Percentiles rank a stretch among this genome's conserved stretches.
Conservation (phyloP, 331 rosid species). For the Rosa hybrid region DNA sequence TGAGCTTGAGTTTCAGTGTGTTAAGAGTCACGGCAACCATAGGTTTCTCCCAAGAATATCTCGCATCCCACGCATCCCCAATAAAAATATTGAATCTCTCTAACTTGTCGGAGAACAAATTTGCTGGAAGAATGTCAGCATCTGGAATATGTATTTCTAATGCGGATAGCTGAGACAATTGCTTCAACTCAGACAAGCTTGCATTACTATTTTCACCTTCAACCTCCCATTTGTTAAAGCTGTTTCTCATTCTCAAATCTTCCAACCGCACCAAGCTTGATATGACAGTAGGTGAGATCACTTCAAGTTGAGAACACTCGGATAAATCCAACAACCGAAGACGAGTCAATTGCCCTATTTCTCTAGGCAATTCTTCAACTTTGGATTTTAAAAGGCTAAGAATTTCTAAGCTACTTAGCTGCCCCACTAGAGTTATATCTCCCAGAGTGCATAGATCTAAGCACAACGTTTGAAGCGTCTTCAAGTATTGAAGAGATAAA, state of each 20-base stretch:
- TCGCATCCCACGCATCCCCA: neutral
- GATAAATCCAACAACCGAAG: neutral
- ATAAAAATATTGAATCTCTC: neutral
- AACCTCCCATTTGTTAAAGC: neutral
- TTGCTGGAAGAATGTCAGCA: neutral
- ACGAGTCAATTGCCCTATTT: neutral
- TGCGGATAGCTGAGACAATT: neutral
- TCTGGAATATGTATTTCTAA: neutral
- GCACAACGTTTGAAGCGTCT: neutral
- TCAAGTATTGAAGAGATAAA: neutral
- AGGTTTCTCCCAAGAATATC: neutral
- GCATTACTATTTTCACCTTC: conserved; percentile 1
- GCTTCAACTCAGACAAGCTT: neutral
- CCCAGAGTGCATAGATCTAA: neutral
- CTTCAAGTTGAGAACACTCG: neutral
- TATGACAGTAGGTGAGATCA: neutral
- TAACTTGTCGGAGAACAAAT: neutral
- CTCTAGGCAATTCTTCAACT: neutral
- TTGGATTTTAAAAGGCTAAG: neutral
- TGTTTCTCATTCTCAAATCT: neutral
- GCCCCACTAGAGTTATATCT: neutral
- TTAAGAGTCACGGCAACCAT: neutral
- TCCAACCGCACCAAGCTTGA: neutral
- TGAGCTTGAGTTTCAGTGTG: conserved; percentile 1
- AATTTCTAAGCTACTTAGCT: neutral